Base-by-base conservation (phyloP, 2,329 filamentous ascomycete genomes). In the Cercospora berteroae region DNA sequence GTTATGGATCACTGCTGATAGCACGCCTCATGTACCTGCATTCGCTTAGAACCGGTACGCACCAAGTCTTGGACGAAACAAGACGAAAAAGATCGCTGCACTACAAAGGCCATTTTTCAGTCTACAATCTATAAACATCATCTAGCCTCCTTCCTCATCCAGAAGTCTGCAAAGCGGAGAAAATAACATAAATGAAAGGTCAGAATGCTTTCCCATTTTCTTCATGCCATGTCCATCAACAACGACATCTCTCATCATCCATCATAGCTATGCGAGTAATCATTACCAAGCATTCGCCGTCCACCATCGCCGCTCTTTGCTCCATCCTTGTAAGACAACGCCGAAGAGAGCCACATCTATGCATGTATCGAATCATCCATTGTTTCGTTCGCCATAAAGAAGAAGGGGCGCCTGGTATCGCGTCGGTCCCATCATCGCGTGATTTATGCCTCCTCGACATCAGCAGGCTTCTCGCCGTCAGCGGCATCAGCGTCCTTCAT, bases 401-500 rank as follows among this genome's bases (percentile, higher is more conserved):
- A 52, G 44, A 50, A 31, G 29, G 44, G 23, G 66, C 62, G 62
- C 58, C 66, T 68, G 66, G 66, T 62, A 63, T 68, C 66, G 66
- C 66, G 23, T 44, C 48, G 18, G 44, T 31, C 42, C 59, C 36
- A 48, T 29, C 52, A 48, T 57, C 44, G 52, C 33, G 48, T 25
- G 16, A n/a, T 63, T 60, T 65, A 73, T 59, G 73, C 71, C 72
- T 74, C 74, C 69, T 76, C 73, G 56, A 73, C 74, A 52, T 76
- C 74, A 12, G 73, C 66, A 8, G 74, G 71, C 55, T 70, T 67
- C 63, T 69, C 60, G 27, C 70, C 74, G 56, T 75, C 55, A 1
- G 55, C 74, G 16, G 67, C 72, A 62, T 72, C 73, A 55, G 85
- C 86, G 74, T 89, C 87, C 74, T 86, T 85, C 87, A 89, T 89